phyloP scores from a whole-genome alignment of 257 asterid species.

The Solanum neorickii region DNA sequence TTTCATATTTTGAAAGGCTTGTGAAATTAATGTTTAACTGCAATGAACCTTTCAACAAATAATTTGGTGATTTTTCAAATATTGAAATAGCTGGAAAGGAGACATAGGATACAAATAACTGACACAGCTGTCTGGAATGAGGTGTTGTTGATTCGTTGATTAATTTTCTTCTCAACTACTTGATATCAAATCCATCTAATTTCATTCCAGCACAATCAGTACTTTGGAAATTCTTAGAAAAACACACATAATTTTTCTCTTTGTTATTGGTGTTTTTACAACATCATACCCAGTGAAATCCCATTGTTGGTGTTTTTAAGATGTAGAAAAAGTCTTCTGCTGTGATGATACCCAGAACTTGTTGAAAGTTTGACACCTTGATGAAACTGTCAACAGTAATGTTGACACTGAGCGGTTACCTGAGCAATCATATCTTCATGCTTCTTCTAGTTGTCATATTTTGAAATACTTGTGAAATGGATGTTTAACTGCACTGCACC shows the following conservation, averaged over 20 bases:
- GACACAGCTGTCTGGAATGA: not conserved
- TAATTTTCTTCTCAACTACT: not conserved
- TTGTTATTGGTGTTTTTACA: not conserved
- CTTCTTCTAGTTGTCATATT: not conserved
- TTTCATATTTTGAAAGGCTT: not conserved
- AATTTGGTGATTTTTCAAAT: not conserved
- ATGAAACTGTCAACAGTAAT: not conserved
- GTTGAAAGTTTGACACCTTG: constrained; percentile 9
- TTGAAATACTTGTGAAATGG: not conserved
- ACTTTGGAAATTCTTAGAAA: not conserved
- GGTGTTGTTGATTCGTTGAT: not conserved
- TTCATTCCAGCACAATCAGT: not conserved
- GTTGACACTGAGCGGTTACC: constrained; percentile 29
- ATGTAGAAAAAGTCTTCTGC: not conserved
- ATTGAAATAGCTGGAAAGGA: not conserved
- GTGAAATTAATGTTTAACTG: not conserved
- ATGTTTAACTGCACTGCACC: not conserved
- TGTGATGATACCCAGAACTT: constrained; percentile 1
- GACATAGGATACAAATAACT: not conserved
- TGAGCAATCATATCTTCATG: constrained; percentile 4
- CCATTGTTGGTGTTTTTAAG: not conserved
- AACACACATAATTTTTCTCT: not conserved
- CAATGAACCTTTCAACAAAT: not conserved
- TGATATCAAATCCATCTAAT: not conserved
- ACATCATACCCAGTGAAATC: not conserved